Evolutionary conservation across 139 green algal genomes (phyloP).

Genomic region (Limnomonas spitsbergensis): DNA sequence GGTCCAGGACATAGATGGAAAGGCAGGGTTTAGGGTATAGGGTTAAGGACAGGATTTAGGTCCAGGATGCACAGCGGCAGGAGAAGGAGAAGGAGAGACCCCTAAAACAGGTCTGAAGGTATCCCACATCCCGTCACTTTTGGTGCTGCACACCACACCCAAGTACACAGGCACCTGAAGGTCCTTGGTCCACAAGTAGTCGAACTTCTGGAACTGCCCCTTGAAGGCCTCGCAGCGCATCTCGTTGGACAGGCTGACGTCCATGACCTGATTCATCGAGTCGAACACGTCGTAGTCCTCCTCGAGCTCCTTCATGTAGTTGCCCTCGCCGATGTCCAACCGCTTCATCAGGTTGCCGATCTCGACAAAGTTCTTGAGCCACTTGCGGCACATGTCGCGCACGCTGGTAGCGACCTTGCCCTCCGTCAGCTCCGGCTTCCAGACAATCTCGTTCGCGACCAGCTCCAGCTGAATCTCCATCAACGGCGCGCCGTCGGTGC

Average conservation of each 20-base stretch:
- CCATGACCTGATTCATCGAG: constrained; percentile 60
- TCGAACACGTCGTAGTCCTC: constrained; percentile 78
- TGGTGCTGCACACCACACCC: no score
- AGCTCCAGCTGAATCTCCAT: constrained; percentile 84
- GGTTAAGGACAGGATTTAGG: no score
- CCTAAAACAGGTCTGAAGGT: no score
- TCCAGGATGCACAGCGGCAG: no score
- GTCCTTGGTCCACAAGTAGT: constrained; percentile 82
- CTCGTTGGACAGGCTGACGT: constrained; percentile 67
- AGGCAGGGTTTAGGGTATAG: no score
- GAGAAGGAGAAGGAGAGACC: no score
- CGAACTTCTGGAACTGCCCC: constrained; percentile 63
- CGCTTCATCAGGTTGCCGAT: constrained; percentile 75
- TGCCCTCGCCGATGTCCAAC: constrained; percentile 81
- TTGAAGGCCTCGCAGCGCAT: constrained; percentile 73
- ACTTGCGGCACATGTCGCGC: constrained; percentile 71
- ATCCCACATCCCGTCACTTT: no score
- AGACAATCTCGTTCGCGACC: constrained; percentile 71
- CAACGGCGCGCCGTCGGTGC: constrained; percentile 64
- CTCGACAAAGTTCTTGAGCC: constrained; percentile 74
- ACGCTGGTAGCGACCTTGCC: constrained; percentile 40
- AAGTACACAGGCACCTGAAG: constrained; percentile 37
- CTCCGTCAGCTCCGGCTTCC: constrained; percentile 72
- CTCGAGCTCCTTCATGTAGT: constrained; percentile 85
- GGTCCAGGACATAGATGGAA: no score